These are phyloP conservation scores for Tuctoria greenei DNA, from an alignment of 176 grass and related monocot genomes.

Conservation along the genomic window DNA sequence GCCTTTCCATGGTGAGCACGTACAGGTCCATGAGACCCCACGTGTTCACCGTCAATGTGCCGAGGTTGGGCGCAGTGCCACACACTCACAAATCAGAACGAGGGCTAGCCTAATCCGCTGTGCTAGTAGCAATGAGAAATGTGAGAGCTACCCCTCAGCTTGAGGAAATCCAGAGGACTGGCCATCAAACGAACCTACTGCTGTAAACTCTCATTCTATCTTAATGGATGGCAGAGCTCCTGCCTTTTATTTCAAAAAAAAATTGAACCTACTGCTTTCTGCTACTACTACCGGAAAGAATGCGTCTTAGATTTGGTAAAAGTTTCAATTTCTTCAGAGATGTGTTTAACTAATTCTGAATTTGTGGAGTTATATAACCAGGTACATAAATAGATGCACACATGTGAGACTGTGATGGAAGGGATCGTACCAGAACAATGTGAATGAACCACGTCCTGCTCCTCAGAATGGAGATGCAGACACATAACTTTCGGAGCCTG, in stretches of 20 bases:
- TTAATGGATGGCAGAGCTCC: too few relatives aligned
- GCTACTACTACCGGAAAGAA: background rate
- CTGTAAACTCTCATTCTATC: too few relatives aligned
- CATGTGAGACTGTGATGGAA: background rate
- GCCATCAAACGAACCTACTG: background rate
- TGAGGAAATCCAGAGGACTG: background rate
- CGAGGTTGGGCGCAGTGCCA: background rate
- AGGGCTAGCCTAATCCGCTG: background rate
- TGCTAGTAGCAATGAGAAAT: background rate
- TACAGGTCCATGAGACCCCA: background rate
- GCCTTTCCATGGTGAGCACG: slow-evolving; percentile 16
- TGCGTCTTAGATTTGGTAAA: background rate
- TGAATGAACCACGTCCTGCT: background rate
- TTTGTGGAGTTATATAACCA: background rate
- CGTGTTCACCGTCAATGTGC: slow-evolving; percentile 19
- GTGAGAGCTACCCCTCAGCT: slow-evolving; percentile 15
- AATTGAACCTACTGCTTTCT: background rate
- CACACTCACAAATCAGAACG: background rate
- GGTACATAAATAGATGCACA: background rate
- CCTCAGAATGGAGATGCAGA: background rate
- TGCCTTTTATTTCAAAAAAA: too few relatives aligned
- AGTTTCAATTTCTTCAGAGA: background rate
- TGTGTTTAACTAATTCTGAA: background rate
- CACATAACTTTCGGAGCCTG: background rate
- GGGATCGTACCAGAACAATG: background rate